A percentile compares a stretch with the other conserved stretches of the same genome.
Evolutionary conservation across 129 eudicot genomes (phyloP).

Genomic region (Centella asiatica): DNA sequence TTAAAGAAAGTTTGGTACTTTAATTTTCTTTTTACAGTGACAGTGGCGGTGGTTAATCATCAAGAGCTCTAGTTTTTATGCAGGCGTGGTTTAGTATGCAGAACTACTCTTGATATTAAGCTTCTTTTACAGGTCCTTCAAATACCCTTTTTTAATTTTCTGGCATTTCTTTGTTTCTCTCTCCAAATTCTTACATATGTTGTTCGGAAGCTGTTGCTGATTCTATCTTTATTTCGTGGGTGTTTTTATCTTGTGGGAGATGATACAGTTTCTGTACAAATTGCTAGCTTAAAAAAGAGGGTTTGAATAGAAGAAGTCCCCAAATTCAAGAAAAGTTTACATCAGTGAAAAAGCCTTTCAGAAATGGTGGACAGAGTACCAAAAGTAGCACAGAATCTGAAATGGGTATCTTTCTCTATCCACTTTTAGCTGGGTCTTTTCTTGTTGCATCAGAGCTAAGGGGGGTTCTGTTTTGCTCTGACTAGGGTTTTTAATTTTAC

Average conservation of each 20-base stretch:
- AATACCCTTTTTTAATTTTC: slow-evolving; percentile 11
- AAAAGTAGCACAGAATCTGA: slow-evolving; percentile 66
- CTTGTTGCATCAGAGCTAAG: slow-evolving; percentile 1
- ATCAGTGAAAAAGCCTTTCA: slow-evolving; percentile 20
- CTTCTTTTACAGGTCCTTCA: slow-evolving; percentile 32
- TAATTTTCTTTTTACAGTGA: slow-evolving; percentile 27
- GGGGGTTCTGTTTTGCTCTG: not conserved
- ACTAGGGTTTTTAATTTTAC: slow-evolving; percentile 32
- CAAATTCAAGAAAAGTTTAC: slow-evolving; percentile 21
- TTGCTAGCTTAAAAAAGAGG: slow-evolving; percentile 7
- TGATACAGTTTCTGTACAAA: not conserved
- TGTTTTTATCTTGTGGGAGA: not conserved
- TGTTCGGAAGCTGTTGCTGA: not conserved
- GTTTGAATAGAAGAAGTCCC: slow-evolving; percentile 5
- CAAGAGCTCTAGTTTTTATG: slow-evolving; percentile 87
- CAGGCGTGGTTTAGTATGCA: slow-evolving; percentile 93
- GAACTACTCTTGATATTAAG: slow-evolving; percentile 36
- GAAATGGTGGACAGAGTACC: slow-evolving; percentile 33
- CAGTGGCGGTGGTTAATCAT: slow-evolving; percentile 96
- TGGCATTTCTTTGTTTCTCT: not conserved
- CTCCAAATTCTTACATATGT: not conserved
- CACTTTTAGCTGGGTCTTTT: slow-evolving; percentile 40
- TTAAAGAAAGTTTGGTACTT: not conserved
- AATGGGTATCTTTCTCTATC: slow-evolving; percentile 63
- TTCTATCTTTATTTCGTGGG: not conserved